phyloP scores from a whole-genome alignment of 768 basidiomycete genomes.

The Cyathus striatus region DNA sequence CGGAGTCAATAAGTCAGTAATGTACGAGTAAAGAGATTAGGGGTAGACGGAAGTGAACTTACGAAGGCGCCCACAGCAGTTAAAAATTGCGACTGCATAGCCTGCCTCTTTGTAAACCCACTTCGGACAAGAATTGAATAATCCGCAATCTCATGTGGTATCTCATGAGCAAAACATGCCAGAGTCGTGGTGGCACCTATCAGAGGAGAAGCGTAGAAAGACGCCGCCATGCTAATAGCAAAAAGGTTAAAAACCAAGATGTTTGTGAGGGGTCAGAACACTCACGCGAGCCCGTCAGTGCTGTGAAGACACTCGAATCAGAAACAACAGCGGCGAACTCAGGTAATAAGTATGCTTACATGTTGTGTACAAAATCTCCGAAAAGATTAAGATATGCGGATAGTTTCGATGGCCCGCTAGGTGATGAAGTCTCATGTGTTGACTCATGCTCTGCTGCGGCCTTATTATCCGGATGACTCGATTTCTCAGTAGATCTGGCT shows the following conservation, averaged over 20 bases:
- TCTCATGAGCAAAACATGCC: slow-evolving; percentile 93
- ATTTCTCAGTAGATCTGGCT: slow-evolving; percentile 33
- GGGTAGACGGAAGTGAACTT: slow-evolving; percentile 28
- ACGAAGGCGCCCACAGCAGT: slow-evolving; percentile 93
- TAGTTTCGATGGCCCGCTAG: slow-evolving; percentile 66
- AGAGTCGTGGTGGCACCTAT: slow-evolving; percentile 94
- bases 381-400: slow-evolving; percentile 92
- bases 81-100: slow-evolving; percentile 90
- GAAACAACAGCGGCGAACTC: slow-evolving; percentile 8
- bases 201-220: slow-evolving; percentile 93
- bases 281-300: slow-evolving; percentile 90
- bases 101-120: slow-evolving; percentile 86
- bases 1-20: slow-evolving; percentile 11
- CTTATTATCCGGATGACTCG: slow-evolving; percentile 15
- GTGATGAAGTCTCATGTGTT: slow-evolving; percentile 19
- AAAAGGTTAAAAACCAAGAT: slow-evolving; percentile 1
- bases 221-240: slow-evolving; percentile 76
- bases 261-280: slow-evolving; percentile 14
- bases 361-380: slow-evolving; percentile 93
- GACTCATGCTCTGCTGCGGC: slow-evolving; percentile 13
- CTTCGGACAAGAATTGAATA: slow-evolving; percentile 90
- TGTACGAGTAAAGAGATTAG: slow-evolving; percentile 1
- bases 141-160: slow-evolving; percentile 96
- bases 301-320: slow-evolving; percentile 29
- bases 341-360: slow-evolving; percentile 41